Percentiles rank a stretch among this genome's conserved stretches.
Evolutionary conservation across 495 filamentous ascomycete species (phyloP).

Genomic region (Pyrenopolyporus hunteri): DNA sequence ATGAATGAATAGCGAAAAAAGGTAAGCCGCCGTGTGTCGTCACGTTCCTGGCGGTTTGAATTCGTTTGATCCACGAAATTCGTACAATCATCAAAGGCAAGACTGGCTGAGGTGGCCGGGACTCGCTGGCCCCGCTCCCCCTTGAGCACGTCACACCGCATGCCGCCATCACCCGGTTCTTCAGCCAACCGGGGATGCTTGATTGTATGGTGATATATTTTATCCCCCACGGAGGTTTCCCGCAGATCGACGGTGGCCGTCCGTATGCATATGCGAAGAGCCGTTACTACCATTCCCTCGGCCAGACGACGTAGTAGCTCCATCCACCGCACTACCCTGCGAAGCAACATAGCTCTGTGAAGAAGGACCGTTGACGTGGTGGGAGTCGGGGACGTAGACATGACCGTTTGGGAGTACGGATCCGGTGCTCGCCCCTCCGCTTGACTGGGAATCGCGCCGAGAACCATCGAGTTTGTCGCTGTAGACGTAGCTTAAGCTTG

Average conservation of each 20-base stretch:
- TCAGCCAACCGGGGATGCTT: conserved; percentile 32
- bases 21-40: conserved; percentile 11
- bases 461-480: conserved; percentile 29
- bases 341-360: conserved; percentile 25
- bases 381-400: conserved; percentile 39
- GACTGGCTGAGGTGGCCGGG: conserved; percentile 30
- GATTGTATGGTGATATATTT: conserved; percentile 23
- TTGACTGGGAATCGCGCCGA: conserved; percentile 33
- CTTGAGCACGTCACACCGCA: conserved; percentile 28
- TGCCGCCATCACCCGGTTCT: conserved; percentile 30
- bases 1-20: conserved; percentile 7
- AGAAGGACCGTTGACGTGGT: conserved; percentile 15
- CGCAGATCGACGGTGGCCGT: conserved; percentile 41
- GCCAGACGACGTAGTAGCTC: conserved; percentile 25
- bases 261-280: conserved; percentile 36
- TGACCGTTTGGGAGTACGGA: conserved; percentile 41
- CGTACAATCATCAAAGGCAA: conserved; percentile 24
- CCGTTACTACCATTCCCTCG: conserved; percentile 17
- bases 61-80: conserved; percentile 3
- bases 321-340: conserved; percentile 21
- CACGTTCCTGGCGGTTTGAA: conserved; percentile 26
- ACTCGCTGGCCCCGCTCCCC: conserved; percentile 3
- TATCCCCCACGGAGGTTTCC: conserved; percentile 43
- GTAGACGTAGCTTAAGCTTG: conserved; percentile 37
- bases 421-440: conserved; percentile 20